Evolutionary conservation across 2,329 filamentous ascomycete species (phyloP), one percentile per base, ranked within the genome.

Genomic region (Trichoderma sp.): DNA sequence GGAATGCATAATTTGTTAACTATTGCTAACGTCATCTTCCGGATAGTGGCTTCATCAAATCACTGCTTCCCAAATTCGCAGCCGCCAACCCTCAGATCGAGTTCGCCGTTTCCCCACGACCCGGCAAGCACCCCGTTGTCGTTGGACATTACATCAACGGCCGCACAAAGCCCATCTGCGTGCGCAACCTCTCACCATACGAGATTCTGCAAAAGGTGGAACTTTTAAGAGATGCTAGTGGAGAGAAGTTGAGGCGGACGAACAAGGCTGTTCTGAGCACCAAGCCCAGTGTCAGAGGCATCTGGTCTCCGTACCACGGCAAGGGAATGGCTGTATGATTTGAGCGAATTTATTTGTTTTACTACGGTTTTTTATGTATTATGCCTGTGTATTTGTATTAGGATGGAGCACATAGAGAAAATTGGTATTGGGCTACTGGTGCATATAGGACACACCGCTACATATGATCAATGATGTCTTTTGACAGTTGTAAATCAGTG

Each of bases 91-190:
- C 95, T 35, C 88, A 93, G 80, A 90, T 98, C 84, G 94, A 98
- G 83, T 93, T 99, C 82, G 89, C 89, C 76, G 89, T 99, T 70
- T 96, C 94, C 49, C 96, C 95, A 21, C 91, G 94, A 74, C 95
- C 94, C n/a, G 85, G 89, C 75, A 92, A 92, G 78, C 95, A 98
- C 81, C 96, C 96, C 47, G 88, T 97, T 72, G 89, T 99, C 75
- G 89, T 91, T 75, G 96, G 93, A 69, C 88, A 93, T 81, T 99
- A 97, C 82, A 93, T 98, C 84, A 98, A 97, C 80, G 94, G 95
- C 72, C 87, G 89, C 33, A 86, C 91, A 72, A 96, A 96, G 80
- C 87, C 93, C 11, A 88, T 98, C 64, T 97, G 94, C 80, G 94
- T 98, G 69, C 88, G 91, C 74, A 98, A 97, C 76, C 81, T 97